Percentiles rank a stretch among this genome's conserved stretches.
These are phyloP conservation scores for Eimeria maxima DNA, from an alignment of 169 alveolate species.

Conservation along the genomic window DNA sequence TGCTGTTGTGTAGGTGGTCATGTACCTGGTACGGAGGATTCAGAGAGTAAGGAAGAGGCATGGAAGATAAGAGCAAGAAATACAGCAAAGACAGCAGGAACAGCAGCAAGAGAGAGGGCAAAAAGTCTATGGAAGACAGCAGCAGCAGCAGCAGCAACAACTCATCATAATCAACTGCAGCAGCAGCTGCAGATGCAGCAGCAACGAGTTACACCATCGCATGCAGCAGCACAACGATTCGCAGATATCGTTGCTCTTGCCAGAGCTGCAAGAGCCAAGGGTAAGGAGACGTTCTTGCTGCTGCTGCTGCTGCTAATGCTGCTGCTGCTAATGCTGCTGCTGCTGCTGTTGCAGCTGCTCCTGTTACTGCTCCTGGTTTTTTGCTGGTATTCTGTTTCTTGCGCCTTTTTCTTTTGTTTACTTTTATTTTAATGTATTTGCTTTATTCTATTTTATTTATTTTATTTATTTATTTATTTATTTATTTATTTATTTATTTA, in stretches of 20 bases:
- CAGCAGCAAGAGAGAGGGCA: conserved; percentile 38
- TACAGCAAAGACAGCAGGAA: conserved; percentile 21
- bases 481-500: too few species aligned
- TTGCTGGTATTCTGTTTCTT: too few species aligned
- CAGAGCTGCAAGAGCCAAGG: conserved; percentile 13
- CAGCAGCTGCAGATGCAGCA: background rate
- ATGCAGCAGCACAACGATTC: conserved; percentile 41
- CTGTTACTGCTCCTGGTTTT: too few species aligned
- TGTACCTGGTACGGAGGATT: conserved; percentile 39
- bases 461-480: too few species aligned
- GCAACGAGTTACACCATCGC: background rate
- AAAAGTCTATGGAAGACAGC: conserved; percentile 11
- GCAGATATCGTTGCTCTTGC: conserved; percentile 43
- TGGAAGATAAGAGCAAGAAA: conserved; percentile 37
- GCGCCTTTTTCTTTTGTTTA: too few species aligned
- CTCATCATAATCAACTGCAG: background rate
- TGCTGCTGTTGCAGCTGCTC: too few species aligned
- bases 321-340: too few species aligned
- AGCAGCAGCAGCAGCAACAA: conserved; percentile 6
- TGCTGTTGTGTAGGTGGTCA: conserved; percentile 51
- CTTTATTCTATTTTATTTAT: too few species aligned
- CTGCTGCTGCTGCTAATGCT: too few species aligned
- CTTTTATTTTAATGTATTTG: too few species aligned
- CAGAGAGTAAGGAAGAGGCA: conserved; percentile 22
- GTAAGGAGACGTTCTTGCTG: background rate